Percentiles rank a stretch among this genome's conserved stretches.
Conservation (phyloP, 257 asterid genomes). For the Agastache rugosa region DNA sequence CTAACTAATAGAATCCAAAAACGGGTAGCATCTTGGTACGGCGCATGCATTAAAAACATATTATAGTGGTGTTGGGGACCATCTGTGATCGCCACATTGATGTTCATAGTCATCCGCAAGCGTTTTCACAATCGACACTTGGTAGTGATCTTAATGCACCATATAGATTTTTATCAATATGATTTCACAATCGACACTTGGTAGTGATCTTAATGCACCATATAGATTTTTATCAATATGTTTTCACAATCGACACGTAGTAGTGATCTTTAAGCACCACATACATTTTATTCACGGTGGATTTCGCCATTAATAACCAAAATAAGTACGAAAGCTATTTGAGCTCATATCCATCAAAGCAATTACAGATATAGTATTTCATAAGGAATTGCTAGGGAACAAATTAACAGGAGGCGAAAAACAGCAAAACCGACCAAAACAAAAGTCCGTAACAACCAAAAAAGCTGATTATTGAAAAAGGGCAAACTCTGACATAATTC, state of each 20-base stretch:
- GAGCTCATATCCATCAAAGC: constrained; percentile 9
- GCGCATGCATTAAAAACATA: neutral
- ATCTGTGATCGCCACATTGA: neutral
- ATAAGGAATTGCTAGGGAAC: neutral
- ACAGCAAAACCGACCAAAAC: neutral
- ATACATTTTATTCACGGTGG: neutral
- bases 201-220: no score
- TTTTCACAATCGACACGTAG: neutral
- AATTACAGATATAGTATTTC: neutral
- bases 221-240: neutral
- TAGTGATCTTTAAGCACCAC: neutral
- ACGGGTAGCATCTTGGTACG: neutral
- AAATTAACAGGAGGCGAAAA: neutral
- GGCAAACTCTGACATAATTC: neutral
- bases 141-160: no score
- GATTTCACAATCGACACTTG: no score
- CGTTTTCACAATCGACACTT: no score
- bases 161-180: no score
- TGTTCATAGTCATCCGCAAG: neutral
- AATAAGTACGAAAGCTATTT: neutral
- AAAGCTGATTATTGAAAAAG: neutral
- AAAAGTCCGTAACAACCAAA: neutral
- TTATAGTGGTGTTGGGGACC: neutral
- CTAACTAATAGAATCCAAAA: neutral
- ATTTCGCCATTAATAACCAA: neutral